Conservation (phyloP, 345 rosid species). For the Citrus medica region DNA sequence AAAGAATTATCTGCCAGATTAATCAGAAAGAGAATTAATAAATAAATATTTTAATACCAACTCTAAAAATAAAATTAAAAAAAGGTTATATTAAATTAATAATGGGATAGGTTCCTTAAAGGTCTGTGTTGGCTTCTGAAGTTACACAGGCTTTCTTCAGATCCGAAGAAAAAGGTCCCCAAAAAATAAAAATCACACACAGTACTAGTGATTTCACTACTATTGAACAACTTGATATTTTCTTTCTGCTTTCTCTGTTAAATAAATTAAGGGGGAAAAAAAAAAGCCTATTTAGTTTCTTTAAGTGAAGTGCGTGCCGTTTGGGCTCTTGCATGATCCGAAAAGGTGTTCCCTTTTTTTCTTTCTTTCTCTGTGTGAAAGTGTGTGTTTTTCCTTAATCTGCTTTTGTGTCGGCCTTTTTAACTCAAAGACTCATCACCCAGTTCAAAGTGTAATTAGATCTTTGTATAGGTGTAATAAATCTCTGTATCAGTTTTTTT, state of each 20-base stretch:
- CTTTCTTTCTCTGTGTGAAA: conserved; percentile 5
- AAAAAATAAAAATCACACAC: background rate
- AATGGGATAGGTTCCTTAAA: conserved; percentile 42
- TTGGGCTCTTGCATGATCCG: conserved; percentile 51
- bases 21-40: conserved; percentile 22
- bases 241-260: background rate
- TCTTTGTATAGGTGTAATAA: background rate
- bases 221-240: background rate
- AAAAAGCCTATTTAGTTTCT: conserved; percentile 14
- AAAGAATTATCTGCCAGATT: background rate
- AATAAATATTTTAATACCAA: conserved; percentile 21
- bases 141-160: conserved; percentile 44
- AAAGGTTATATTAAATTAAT: background rate
- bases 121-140: conserved; percentile 55
- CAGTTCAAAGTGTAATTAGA: background rate
- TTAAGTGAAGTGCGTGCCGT: conserved; percentile 21
- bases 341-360: conserved; percentile 14
- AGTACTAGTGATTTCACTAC: background rate
- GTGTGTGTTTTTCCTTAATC: conserved; percentile 18
- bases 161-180: conserved; percentile 62
- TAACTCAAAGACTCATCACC: conserved; percentile 24
- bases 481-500: too few species aligned
- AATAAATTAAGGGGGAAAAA: background rate
- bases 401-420: conserved; percentile 48
- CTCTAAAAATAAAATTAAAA: background rate